Conservation (phyloP, 495 filamentous ascomycete species). For the Hamigera avellanea region DNA sequence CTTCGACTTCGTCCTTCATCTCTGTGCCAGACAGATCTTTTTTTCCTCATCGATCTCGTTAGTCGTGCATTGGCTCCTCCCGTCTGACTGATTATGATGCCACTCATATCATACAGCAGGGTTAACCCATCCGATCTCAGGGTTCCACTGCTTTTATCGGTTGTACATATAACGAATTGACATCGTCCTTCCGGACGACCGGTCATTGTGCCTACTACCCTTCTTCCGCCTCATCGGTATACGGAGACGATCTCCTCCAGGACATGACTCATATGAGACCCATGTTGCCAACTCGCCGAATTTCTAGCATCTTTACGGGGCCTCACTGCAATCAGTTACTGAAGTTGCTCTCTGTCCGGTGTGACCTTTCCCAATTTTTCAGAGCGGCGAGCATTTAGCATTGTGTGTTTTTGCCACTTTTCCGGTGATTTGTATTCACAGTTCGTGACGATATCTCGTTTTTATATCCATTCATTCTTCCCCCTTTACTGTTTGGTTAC, state of each 20-base stretch:
- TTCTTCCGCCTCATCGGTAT: not conserved
- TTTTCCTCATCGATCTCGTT: not conserved
- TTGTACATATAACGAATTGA: conserved; percentile 10
- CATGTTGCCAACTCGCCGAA: too few species aligned
- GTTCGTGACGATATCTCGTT: conserved; percentile 3
- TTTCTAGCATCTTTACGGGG: too few species aligned
- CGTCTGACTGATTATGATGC: too few species aligned
- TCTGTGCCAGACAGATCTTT: not conserved
- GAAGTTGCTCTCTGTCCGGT: too few species aligned
- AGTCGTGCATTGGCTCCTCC: too few species aligned
- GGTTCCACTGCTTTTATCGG: conserved; percentile 3
- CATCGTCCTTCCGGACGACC: not conserved
- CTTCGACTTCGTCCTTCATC: not conserved
- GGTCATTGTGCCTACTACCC: conserved; percentile 1
- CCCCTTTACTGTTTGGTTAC: conserved; percentile 6
- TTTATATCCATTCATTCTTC: conserved; percentile 6
- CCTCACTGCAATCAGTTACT: too few species aligned
- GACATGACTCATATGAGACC: too few species aligned
- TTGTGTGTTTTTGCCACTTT: not conserved
- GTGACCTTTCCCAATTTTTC: too few species aligned
- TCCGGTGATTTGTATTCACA: not conserved
- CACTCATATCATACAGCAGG: too few species aligned
- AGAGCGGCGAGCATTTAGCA: not conserved
- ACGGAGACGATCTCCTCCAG: too few species aligned
- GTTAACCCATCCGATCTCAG: not conserved